Percentiles rank a stretch among this genome's conserved stretches.
phyloP scores from a whole-genome alignment of 2,329 filamentous ascomycete genomes.

The Pseudogymnoascus sp. region DNA sequence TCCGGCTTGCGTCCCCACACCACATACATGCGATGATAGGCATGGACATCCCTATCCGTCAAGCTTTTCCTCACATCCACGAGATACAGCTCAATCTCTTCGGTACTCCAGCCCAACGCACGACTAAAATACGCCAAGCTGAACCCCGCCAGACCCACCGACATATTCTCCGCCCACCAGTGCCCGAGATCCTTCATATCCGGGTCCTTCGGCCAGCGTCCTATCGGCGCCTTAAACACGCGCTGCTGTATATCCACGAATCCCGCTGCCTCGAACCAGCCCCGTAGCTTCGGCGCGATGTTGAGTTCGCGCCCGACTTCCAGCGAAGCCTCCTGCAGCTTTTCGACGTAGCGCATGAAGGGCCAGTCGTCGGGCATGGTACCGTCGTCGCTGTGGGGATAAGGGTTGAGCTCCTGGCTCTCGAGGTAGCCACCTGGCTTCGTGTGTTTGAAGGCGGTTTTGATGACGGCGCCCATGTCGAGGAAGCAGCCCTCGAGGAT shows the following conservation, averaged over 20 bases:
- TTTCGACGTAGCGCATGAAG: constrained; percentile 32
- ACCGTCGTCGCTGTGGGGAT: constrained; percentile 34
- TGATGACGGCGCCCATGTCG: constrained; percentile 38
- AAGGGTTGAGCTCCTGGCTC: constrained; percentile 15
- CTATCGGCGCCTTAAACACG: constrained; percentile 39
- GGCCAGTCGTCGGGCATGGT: constrained; percentile 33
- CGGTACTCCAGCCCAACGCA: constrained; percentile 22
- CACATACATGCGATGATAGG: constrained; percentile 23
- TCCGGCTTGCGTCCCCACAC: constrained; percentile 22
- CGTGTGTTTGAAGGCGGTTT: constrained; percentile 11
- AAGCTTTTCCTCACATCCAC: constrained; percentile 18
- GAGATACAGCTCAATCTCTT: constrained; percentile 24
- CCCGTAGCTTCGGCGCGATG: constrained; percentile 14
- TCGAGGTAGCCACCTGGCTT: constrained; percentile 20
- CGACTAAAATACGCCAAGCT: constrained; percentile 22
- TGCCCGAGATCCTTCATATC: constrained; percentile 13
- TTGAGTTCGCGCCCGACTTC: constrained; percentile 27
- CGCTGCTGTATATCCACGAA: constrained; percentile 25
- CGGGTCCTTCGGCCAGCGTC: constrained; percentile 39
- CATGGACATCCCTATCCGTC: constrained; percentile 20
- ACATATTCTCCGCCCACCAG: constrained; percentile 22
- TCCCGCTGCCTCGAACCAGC: constrained; percentile 19
- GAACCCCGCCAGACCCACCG: constrained; percentile 19
- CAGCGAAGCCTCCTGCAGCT: constrained; percentile 26
- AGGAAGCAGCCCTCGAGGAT: constrained; percentile 45